These are phyloP conservation scores for Sapria himalayana DNA, from an alignment of 345 rosid genomes.

Conservation along the genomic window DNA sequence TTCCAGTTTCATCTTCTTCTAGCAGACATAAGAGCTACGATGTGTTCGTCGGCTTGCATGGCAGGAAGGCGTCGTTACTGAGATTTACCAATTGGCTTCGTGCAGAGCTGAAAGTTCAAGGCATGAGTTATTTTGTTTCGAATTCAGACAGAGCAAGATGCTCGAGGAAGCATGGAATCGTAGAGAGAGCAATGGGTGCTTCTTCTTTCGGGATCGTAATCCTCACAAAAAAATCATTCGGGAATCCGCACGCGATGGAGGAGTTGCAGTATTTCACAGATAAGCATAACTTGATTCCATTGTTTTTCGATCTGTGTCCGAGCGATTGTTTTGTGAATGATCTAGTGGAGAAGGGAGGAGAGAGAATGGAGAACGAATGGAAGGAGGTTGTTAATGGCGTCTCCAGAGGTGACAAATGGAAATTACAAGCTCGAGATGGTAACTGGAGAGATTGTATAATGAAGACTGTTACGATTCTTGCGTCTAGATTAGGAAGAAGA, in stretches of 20 bases:
- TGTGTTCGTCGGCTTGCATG: conserved; percentile 62
- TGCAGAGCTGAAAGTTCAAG: conserved; percentile 84
- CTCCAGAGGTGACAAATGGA: conserved; percentile 62
- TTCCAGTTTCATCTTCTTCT: conserved; percentile 42
- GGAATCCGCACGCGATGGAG: conserved; percentile 65
- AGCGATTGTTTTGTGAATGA: conserved; percentile 85
- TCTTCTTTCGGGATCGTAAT: conserved; percentile 75
- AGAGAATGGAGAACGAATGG: conserved; percentile 88
- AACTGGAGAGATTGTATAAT: conserved; percentile 82
- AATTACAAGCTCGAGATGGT: conserved; percentile 78
- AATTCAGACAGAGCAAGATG: conserved; percentile 61
- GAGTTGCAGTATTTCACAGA: conserved; percentile 54
- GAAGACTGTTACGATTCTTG: conserved; percentile 49
- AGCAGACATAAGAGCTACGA: conserved; percentile 61
- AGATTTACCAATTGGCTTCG: conserved; percentile 71
- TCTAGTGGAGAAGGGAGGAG: conserved; percentile 85
- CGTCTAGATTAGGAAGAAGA: conserved; percentile 67
- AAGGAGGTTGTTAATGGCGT: conserved; percentile 63
- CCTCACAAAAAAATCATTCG: conserved; percentile 58
- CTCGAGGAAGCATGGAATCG: conserved; percentile 39
- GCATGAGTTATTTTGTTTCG: conserved; percentile 72
- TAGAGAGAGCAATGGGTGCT: conserved; percentile 67
- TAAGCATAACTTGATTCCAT: conserved; percentile 81
- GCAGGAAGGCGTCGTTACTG: conserved; percentile 54
- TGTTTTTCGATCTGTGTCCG: conserved; percentile 65